A percentile compares a stretch with the other conserved stretches of the same genome.
phyloP scores from a whole-genome alignment of 495 filamentous ascomycete species.

The Neurospora pannonica region DNA sequence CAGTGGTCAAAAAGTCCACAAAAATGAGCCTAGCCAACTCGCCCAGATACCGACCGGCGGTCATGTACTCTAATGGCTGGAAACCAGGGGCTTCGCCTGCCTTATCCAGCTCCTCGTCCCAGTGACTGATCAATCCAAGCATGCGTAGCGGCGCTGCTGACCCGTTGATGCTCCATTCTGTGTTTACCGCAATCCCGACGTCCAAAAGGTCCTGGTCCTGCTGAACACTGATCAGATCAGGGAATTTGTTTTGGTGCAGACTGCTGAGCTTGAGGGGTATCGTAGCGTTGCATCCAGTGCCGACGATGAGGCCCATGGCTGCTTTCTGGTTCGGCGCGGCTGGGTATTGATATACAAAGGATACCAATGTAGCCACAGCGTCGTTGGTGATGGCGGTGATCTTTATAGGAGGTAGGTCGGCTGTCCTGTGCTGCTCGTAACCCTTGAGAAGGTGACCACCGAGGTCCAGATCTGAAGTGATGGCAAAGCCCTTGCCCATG shows the following conservation, averaged over 20 bases:
- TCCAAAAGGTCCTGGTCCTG: slow-evolving; percentile 47
- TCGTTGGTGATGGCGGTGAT: slow-evolving; percentile 78
- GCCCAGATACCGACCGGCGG: slow-evolving; percentile 71
- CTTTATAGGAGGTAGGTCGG: slow-evolving; percentile 52
- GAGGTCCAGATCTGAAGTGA: slow-evolving; percentile 62
- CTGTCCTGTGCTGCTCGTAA: slow-evolving; percentile 45
- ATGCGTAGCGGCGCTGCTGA: slow-evolving; percentile 55
- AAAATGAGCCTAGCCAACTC: slow-evolving; percentile 69
- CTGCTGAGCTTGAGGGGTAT: slow-evolving; percentile 57
- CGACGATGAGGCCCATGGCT: slow-evolving; percentile 72
- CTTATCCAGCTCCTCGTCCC: slow-evolving; percentile 58
- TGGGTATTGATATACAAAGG: slow-evolving; percentile 55
- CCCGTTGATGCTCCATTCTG: slow-evolving; percentile 78
- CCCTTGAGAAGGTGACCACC: slow-evolving; percentile 57
- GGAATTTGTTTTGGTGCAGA: slow-evolving; percentile 54
- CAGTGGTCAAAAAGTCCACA: slow-evolving; percentile 52
- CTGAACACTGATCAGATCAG: slow-evolving; percentile 41
- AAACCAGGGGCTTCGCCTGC: slow-evolving; percentile 66
- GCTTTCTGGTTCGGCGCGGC: slow-evolving; percentile 34
- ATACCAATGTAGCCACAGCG: slow-evolving; percentile 68
- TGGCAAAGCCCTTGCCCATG: slow-evolving; percentile 83
- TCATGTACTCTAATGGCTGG: slow-evolving; percentile 85
- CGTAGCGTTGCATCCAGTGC: slow-evolving; percentile 77
- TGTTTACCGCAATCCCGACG: slow-evolving; percentile 66
- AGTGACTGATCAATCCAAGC: slow-evolving; percentile 56